These are phyloP conservation scores for Glarea lozoyensis DNA, from an alignment of 495 filamentous ascomycete species.

Conservation along the genomic window DNA sequence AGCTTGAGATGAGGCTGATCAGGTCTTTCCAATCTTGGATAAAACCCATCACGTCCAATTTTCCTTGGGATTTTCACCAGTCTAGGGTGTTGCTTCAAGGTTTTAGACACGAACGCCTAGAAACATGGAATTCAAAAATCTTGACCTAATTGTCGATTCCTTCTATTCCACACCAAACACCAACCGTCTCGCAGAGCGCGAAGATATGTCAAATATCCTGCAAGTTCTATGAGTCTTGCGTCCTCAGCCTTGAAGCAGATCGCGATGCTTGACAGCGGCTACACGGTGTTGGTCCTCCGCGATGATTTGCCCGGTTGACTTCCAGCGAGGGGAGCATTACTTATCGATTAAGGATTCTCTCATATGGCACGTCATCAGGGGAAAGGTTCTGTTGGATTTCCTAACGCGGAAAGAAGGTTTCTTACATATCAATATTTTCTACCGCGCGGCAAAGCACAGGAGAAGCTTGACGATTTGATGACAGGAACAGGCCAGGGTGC, in stretches of 20 bases:
- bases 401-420: conserved; percentile 3
- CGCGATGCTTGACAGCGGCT: conserved; percentile 4
- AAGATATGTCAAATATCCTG: not conserved
- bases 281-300: not conserved
- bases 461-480: not conserved
- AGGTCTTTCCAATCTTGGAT: too few species aligned
- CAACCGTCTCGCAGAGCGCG: not conserved
- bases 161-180: not conserved
- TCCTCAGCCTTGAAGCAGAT: not conserved
- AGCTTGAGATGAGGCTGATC: too few species aligned
- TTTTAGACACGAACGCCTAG: too few species aligned
- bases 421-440: conserved; percentile 20
- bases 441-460: conserved; percentile 18
- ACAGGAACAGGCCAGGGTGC: not conserved
- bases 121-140: not conserved
- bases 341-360: conserved; percentile 14
- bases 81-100: too few species aligned
- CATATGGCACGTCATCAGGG: conserved; percentile 1
- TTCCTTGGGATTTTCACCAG: too few species aligned
- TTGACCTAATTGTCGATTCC: not conserved
- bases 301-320: conserved; percentile 1
- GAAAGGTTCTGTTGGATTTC: not conserved
- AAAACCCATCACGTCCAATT: too few species aligned
- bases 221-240: not conserved
- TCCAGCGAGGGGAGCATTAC: conserved; percentile 5